A percentile compares a stretch with the other conserved stretches of the same genome.
These are phyloP conservation scores for Thermoascus crustaceus DNA, from an alignment of 2,329 filamentous ascomycete genomes.

Conservation along the genomic window DNA sequence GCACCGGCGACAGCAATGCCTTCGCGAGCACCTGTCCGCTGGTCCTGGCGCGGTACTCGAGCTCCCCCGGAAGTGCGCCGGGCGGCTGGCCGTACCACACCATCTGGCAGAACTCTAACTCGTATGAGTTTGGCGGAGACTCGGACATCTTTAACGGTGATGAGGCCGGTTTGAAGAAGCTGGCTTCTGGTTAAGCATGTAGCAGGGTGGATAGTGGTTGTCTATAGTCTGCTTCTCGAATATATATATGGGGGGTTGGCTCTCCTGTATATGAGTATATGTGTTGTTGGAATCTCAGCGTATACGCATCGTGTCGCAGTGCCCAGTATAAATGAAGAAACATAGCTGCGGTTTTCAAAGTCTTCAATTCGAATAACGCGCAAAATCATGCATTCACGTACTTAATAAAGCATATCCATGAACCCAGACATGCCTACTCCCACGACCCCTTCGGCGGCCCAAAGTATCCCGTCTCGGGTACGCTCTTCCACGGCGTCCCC, in stretches of 20 bases:
- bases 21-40: conserved; percentile 43
- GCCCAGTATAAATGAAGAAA: no score
- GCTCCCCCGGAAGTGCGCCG: conserved; percentile 38
- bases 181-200: conserved; percentile 8
- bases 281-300: no score
- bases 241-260: no score
- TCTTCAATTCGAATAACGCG: no score
- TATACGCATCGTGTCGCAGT: no score
- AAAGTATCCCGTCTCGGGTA: not conserved
- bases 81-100: conserved; percentile 47
- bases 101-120: conserved; percentile 48
- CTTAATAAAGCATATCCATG: no score
- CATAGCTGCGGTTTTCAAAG: no score
- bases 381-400: no score
- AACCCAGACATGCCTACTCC: no score
- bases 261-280: no score
- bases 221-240: no score
- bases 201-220: no score
- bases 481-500: conserved; percentile 26
- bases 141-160: conserved; percentile 46
- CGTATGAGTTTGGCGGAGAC: conserved; percentile 45
- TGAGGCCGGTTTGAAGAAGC: conserved; percentile 23
- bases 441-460: conserved; percentile 1
- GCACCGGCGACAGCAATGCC: conserved; percentile 43
- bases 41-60: conserved; percentile 41